Evolutionary conservation across 2,329 filamentous ascomycete genomes (phyloP).

Genomic region (Cryphonectria carpinicola): DNA sequence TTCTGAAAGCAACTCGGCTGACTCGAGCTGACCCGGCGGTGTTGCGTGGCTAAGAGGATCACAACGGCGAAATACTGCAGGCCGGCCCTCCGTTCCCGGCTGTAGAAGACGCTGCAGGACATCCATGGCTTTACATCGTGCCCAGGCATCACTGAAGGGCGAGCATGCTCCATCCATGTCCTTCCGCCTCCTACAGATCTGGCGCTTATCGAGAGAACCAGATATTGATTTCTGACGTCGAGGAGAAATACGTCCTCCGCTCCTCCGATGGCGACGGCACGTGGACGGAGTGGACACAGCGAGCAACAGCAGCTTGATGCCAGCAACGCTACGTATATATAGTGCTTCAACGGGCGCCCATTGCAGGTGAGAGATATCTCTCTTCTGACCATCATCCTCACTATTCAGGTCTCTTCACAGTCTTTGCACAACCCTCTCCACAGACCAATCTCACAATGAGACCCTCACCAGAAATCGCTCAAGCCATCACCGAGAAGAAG

Average conservation of each 20-base stretch:
- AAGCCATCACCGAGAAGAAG: slow-evolving; percentile 36
- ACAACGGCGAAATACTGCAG: not conserved
- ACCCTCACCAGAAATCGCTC: slow-evolving; percentile 31
- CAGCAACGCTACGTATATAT: not conserved
- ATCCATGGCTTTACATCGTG: not conserved
- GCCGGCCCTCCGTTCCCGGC: not conserved
- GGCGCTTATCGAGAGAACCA: not conserved
- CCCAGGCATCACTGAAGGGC: not conserved
- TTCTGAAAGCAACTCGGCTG: not conserved
- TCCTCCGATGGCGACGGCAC: not conserved
- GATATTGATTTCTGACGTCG: not conserved
- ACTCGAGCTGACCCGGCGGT: not conserved
- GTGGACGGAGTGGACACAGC: not conserved
- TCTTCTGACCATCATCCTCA: not conserved
- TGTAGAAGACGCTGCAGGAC: not conserved
- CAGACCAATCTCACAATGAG: not conserved
- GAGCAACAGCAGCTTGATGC: not conserved
- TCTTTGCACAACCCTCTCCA: not conserved
- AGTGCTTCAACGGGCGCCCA: not conserved
- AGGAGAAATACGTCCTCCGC: not conserved
- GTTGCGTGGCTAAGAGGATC: not conserved
- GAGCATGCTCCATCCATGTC: not conserved
- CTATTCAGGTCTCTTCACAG: not conserved
- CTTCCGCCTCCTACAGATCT: not conserved
- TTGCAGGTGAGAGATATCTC: not conserved